Percentiles rank a stretch among this genome's conserved stretches.
phyloP scores from a whole-genome alignment of 768 basidiomycete species.

The Rickenella mellea region DNA sequence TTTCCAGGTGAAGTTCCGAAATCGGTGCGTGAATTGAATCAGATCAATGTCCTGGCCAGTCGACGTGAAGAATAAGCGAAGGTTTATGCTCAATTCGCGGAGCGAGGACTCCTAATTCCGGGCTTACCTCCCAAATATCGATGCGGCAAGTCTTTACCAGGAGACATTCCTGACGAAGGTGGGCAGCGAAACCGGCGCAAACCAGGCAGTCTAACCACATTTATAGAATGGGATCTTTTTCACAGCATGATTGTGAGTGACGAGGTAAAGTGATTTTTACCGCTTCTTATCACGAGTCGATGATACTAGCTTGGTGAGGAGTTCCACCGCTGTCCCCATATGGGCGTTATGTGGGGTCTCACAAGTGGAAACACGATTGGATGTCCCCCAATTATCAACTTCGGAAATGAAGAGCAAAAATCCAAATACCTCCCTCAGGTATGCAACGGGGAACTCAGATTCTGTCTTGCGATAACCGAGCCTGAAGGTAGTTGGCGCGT shows the following conservation, averaged over 20 bases:
- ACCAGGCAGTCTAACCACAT: not conserved
- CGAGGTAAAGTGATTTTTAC: not conserved
- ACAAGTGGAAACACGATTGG: constrained; percentile 4
- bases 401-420: constrained; percentile 7
- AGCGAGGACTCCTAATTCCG: constrained; percentile 4
- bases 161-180: constrained; percentile 4
- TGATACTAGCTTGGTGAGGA: constrained; percentile 6
- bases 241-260: constrained; percentile 7
- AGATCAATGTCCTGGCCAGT: not conserved
- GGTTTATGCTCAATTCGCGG: constrained; percentile 4
- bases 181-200: not conserved
- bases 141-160: not conserved
- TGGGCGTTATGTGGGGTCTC: constrained; percentile 7
- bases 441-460: constrained; percentile 4
- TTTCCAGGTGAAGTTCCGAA: constrained; percentile 3
- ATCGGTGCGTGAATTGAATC: not conserved
- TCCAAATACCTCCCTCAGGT: constrained; percentile 5
- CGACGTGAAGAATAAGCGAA: not conserved
- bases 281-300: not conserved
- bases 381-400: constrained; percentile 6
- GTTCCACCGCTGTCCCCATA: constrained; percentile 2
- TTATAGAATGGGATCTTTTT: constrained; percentile 8
- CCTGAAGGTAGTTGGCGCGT: constrained; percentile 5
- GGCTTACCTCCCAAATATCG: constrained; percentile 5
- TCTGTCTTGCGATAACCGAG: constrained; percentile 10